These are phyloP conservation scores for Solanum gandarillasii DNA, from an alignment of 257 asterid genomes.

Conservation along the genomic window DNA sequence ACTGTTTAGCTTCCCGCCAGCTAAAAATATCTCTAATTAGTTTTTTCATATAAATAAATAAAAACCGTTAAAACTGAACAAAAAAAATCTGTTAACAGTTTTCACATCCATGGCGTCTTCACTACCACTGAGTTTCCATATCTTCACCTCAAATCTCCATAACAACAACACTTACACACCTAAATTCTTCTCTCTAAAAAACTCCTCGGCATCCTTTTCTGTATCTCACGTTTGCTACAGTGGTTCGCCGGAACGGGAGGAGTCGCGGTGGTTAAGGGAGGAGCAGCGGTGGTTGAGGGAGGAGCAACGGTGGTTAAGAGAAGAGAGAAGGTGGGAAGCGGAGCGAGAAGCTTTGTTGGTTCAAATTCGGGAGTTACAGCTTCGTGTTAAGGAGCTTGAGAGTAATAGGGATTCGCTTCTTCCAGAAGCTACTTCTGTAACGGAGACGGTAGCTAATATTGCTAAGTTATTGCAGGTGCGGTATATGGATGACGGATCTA, in stretches of 20 bases:
- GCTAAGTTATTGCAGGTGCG: constrained; percentile 65
- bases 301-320: constrained; percentile 84
- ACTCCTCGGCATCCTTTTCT: background rate
- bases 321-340: constrained; percentile 67
- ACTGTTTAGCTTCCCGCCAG: background rate
- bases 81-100: background rate
- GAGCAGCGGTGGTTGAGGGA: constrained; percentile 97
- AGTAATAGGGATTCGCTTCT: constrained; percentile 20
- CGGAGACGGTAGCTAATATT: constrained; percentile 44
- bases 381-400: constrained; percentile 54
- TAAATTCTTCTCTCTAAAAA: background rate
- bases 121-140: constrained; percentile 15
- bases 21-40: background rate
- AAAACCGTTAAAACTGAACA: background rate
- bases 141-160: background rate
- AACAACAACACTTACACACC: background rate
- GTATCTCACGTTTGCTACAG: constrained; percentile 57
- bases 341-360: constrained; percentile 55
- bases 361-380: constrained; percentile 46
- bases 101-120: constrained; percentile 11
- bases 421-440: constrained; percentile 30
- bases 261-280: constrained; percentile 83
- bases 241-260: constrained; percentile 38
- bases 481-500: background rate
- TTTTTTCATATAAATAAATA: background rate